Percentiles rank a stretch among this genome's conserved stretches.
Conservation (phyloP, 2,329 filamentous ascomycete species). For the Grosmannia serpens region DNA sequence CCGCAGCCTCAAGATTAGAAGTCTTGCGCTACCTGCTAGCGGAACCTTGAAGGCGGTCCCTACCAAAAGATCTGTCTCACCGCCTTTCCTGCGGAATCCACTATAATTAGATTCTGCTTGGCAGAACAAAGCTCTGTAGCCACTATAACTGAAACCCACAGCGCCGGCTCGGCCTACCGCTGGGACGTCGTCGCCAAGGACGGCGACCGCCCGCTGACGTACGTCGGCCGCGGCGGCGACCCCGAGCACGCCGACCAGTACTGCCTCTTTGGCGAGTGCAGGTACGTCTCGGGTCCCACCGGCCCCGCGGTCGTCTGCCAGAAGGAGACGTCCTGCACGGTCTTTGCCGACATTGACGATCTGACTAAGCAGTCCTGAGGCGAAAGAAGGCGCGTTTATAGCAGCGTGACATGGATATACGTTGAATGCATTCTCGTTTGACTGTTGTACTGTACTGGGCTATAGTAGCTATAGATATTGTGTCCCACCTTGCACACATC, state of each 20-base stretch:
- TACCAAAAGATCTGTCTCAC: too few relatives aligned
- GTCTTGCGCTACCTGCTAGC: conserved; percentile 52
- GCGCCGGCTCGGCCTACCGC: conserved; percentile 15
- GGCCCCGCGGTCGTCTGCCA: conserved; percentile 14
- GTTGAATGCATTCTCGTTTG: too few relatives aligned
- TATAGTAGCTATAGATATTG: too few relatives aligned
- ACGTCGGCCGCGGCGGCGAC: conserved; percentile 11
- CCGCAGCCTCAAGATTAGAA: conserved; percentile 35
- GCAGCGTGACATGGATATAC: too few relatives aligned
- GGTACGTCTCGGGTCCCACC: conserved; percentile 14
- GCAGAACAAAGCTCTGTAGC: too few relatives aligned
- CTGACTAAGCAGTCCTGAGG: conserved; percentile 11
- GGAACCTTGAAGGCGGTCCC: conserved; percentile 6
- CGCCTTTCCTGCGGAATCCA: too few relatives aligned
- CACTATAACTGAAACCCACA: too few relatives aligned
- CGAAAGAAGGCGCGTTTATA: too few relatives aligned
- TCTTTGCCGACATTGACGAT: conserved; percentile 11
- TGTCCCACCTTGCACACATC: too few relatives aligned
- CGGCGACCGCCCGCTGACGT: conserved; percentile 10
- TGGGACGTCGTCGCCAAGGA: conserved; percentile 11
- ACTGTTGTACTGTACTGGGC: too few relatives aligned
- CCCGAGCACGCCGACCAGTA: conserved; percentile 8
- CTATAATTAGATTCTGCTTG: too few relatives aligned
- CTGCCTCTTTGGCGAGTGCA: conserved; percentile 14
- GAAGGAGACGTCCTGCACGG: conserved; percentile 8